Percentiles rank a stretch among this genome's conserved stretches.
These are phyloP conservation scores for Vanderwaltozyma yarrowii DNA, from an alignment of 805 yeast genomes.

Conservation along the genomic window DNA sequence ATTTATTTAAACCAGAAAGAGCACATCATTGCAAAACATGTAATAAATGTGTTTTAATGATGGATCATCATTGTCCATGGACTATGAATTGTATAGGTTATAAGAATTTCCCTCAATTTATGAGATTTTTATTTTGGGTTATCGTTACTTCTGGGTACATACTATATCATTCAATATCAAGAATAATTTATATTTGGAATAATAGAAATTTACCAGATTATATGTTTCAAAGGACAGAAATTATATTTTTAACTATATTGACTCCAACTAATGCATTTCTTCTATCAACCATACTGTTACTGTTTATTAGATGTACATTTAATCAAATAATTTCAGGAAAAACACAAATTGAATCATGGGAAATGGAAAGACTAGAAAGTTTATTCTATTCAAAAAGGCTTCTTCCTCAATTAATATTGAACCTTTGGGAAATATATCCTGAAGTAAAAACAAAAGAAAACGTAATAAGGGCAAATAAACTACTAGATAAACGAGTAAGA, in stretches of 20 bases:
- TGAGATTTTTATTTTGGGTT: constrained; percentile 66
- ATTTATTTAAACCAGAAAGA: constrained; percentile 67
- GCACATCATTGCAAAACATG: constrained; percentile 81
- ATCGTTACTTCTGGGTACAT: constrained; percentile 41
- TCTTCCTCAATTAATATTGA: constrained; percentile 33
- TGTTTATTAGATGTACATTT: constrained; percentile 51
- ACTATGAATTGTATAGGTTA: constrained; percentile 84
- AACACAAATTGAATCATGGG: constrained; percentile 93
- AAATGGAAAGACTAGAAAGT: constrained; percentile 65
- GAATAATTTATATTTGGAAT: constrained; percentile 37
- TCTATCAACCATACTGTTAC: constrained; percentile 43
- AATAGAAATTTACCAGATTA: constrained; percentile 46
- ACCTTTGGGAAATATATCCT: constrained; percentile 35
- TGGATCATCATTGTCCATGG: constrained; percentile 97
- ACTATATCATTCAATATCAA: constrained; percentile 31
- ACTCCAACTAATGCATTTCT: constrained; percentile 52
- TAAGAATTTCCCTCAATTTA: constrained; percentile 65
- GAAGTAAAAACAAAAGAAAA: constrained; percentile 7
- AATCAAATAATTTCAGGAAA: constrained; percentile 52
- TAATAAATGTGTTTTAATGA: constrained; percentile 60
- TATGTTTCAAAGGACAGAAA: constrained; percentile 40
- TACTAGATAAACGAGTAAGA: constrained; percentile 28
- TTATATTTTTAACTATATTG: constrained; percentile 45
- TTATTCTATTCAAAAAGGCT: constrained; percentile 48
- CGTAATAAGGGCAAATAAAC: constrained; percentile 8